These are phyloP conservation scores for Astrothelium subdiscretum DNA, from an alignment of 495 filamentous ascomycete genomes.

Conservation along the genomic window DNA sequence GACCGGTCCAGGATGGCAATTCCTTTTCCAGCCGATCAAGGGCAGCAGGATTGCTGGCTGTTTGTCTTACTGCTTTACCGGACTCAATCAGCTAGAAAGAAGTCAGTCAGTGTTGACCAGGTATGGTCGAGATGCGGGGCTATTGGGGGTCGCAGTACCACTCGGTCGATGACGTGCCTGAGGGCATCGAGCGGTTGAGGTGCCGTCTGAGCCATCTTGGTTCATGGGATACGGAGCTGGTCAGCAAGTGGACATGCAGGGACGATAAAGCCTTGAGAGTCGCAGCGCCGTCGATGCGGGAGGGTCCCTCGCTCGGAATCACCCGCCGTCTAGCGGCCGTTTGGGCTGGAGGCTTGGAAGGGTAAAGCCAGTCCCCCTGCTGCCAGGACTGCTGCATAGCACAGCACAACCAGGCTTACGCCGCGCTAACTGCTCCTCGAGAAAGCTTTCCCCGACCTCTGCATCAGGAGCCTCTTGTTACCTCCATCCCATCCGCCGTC, in stretches of 20 bases:
- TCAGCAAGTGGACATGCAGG: not conserved
- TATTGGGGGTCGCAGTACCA: not conserved
- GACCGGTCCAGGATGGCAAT: not conserved
- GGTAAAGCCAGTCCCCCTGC: not conserved
- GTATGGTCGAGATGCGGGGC: not conserved
- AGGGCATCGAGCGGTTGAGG: not conserved
- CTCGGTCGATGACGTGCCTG: not conserved
- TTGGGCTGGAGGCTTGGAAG: not conserved
- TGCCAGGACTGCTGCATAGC: too few species aligned
- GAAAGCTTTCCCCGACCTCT: constrained; percentile 1
- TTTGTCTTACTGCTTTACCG: not conserved
- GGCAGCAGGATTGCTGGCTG: not conserved
- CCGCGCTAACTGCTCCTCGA: not conserved
- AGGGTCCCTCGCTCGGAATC: not conserved
- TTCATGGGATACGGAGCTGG: not conserved
- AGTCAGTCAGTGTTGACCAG: not conserved
- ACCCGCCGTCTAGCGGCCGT: not conserved
- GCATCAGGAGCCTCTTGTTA: not conserved
- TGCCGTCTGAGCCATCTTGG: not conserved
- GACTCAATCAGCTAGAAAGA: not conserved
- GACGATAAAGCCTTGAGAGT: not conserved
- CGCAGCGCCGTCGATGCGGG: not conserved
- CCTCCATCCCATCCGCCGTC: not conserved
- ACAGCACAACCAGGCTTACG: not conserved
- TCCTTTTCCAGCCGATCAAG: not conserved